A percentile compares a stretch with the other conserved stretches of the same genome.
Evolutionary conservation across 1,284 basidiomycete species (phyloP).

Genomic region (Trichosporon sp.): DNA sequence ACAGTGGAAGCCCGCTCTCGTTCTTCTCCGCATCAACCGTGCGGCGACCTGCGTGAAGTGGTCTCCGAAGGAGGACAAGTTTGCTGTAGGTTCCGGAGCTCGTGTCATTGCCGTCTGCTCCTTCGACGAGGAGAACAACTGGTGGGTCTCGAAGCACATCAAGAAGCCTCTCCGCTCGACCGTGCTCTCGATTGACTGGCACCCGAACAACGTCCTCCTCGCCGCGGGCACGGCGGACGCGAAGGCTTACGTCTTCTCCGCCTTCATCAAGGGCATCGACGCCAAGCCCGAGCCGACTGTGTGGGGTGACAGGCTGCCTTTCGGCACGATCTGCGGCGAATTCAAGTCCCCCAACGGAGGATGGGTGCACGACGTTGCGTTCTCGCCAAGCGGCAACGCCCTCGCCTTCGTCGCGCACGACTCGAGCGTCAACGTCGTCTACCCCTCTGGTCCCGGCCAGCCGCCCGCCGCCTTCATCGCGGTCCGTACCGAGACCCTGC

Average conservation of each 20-base stretch:
- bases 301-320: slow-evolving; percentile 97
- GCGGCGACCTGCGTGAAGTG: slow-evolving; percentile 94
- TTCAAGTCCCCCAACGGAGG: slow-evolving; percentile 85
- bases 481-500: slow-evolving; percentile 75
- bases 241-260: slow-evolving; percentile 96
- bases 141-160: slow-evolving; percentile 98
- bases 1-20: slow-evolving; percentile 94
- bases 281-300: slow-evolving; percentile 85
- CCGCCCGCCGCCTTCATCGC: slow-evolving; percentile 63
- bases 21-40: slow-evolving; percentile 89
- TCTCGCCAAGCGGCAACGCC: slow-evolving; percentile 90
- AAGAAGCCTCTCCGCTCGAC: slow-evolving; percentile 97
- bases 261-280: slow-evolving; percentile 99
- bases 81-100: slow-evolving; percentile 96
- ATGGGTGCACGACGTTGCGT: slow-evolving; percentile 95
- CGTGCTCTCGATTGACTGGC: slow-evolving; percentile 93
- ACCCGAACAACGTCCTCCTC: slow-evolving; percentile 93
- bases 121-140: slow-evolving; percentile 95
- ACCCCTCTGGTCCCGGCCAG: slow-evolving; percentile 68
- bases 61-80: slow-evolving; percentile 98
- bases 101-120: slow-evolving; percentile 91
- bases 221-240: slow-evolving; percentile 93
- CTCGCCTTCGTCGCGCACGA: slow-evolving; percentile 94
- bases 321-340: slow-evolving; percentile 96
- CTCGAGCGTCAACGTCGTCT: slow-evolving; percentile 84